Conservation (phyloP, 192 early-diverging fungal species). For the Dissophora globulifera region DNA sequence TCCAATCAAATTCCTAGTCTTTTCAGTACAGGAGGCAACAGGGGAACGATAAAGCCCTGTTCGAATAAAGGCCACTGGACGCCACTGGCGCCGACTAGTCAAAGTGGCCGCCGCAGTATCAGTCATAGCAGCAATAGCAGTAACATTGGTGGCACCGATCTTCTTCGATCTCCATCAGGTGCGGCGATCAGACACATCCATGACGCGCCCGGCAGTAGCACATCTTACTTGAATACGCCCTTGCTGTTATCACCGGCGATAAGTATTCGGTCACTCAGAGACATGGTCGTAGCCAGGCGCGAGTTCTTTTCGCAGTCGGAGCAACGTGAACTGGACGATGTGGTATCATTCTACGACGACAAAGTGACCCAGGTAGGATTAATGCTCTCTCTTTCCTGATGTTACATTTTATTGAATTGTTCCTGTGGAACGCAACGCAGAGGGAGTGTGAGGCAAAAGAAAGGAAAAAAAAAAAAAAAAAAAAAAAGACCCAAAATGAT, state of each 20-base stretch:
- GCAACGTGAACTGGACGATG: conserved; percentile 30
- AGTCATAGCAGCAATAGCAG: not conserved
- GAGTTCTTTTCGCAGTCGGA: conserved; percentile 30
- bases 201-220: not conserved
- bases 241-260: conserved; percentile 4
- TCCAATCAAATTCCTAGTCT: not conserved
- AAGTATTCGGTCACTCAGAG: conserved; percentile 8
- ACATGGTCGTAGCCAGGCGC: conserved; percentile 11
- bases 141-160: too few species aligned
- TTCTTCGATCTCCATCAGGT: too few species aligned
- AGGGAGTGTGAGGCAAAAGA: too few species aligned
- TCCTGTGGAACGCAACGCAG: too few species aligned
- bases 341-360: conserved; percentile 53
- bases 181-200: not conserved
- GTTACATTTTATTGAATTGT: too few species aligned
- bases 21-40: too few species aligned
- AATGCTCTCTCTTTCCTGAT: too few species aligned
- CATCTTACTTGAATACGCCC: not conserved
- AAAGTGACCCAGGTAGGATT: conserved; percentile 44
- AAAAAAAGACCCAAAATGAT: too few species aligned
- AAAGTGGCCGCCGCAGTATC: not conserved
- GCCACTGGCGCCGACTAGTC: not conserved
- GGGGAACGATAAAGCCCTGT: too few species aligned
- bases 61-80: too few species aligned
- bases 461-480: too few species aligned